These are phyloP conservation scores for Lophium mytilinum DNA, from an alignment of 495 filamentous ascomycete species.

Conservation along the genomic window DNA sequence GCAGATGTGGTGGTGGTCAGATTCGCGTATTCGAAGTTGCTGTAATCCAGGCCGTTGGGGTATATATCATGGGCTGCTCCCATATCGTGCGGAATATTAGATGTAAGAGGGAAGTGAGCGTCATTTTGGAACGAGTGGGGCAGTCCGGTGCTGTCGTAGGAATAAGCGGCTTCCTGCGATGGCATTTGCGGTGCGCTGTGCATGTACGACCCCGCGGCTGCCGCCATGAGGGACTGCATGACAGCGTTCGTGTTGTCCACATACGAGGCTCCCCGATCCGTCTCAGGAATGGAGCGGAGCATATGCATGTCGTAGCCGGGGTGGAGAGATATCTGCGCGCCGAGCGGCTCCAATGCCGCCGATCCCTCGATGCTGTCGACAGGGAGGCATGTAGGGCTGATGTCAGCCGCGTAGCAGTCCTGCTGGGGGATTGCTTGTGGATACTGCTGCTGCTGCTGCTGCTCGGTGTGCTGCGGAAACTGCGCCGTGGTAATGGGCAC, in stretches of 20 bases:
- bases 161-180: conserved; percentile 7
- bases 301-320: conserved; percentile 20
- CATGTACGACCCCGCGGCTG: conserved; percentile 16
- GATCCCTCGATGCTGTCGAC: conserved; percentile 21
- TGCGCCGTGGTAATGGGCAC: conserved; percentile 13
- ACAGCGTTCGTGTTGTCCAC: conserved; percentile 7
- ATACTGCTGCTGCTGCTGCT: conserved; percentile 5
- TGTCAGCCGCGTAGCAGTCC: conserved; percentile 22
- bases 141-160: conserved; percentile 15
- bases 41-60: conserved; percentile 2
- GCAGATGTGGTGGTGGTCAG: conserved; percentile 6
- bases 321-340: conserved; percentile 17
- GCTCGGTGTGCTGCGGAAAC: conserved; percentile 7
- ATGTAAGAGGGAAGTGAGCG: conserved; percentile 5
- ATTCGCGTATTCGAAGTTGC: conserved; percentile 8
- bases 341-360: conserved; percentile 16
- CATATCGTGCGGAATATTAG: conserved; percentile 4
- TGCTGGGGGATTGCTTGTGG: conserved; percentile 1
- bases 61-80: conserved; percentile 7
- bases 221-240: conserved; percentile 22
- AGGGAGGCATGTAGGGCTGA: conserved; percentile 20
- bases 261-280: conserved; percentile 11
- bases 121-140: conserved; percentile 10
- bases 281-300: conserved; percentile 24
- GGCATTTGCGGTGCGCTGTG: conserved; percentile 2